A percentile compares a stretch with the other conserved stretches of the same genome.
Conservation (phyloP, 2,329 filamentous ascomycete species). For the Xylaria polymorpha region DNA sequence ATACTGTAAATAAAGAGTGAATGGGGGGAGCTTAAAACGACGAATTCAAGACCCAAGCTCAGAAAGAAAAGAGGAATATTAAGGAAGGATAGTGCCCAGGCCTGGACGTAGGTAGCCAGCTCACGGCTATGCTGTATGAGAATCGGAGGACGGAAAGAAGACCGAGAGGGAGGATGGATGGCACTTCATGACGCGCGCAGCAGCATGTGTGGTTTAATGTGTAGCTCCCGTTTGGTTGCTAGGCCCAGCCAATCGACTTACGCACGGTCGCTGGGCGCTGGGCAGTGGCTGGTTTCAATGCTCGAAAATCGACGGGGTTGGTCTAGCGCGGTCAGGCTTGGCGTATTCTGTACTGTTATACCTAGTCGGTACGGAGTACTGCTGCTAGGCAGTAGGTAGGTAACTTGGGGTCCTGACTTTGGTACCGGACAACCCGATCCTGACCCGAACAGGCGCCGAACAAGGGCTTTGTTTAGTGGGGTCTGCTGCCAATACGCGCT, state of each 20-base stretch:
- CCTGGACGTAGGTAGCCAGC: conserved; percentile 8
- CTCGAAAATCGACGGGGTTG: conserved; percentile 38
- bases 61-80: background rate
- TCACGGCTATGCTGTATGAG: conserved; percentile 16
- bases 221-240: conserved; percentile 29
- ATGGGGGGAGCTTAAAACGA: background rate
- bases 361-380: conserved; percentile 9
- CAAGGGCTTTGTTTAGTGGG: conserved; percentile 49
- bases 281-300: conserved; percentile 35
- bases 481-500: conserved; percentile 39
- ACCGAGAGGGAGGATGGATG: conserved; percentile 5
- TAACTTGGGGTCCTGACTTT: conserved; percentile 1
- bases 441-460: background rate
- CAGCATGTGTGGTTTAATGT: conserved; percentile 14
- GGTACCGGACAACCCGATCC: conserved; percentile 26
- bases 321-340: conserved; percentile 28
- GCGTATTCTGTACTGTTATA: background rate
- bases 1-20: conserved; percentile 19
- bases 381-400: no score
- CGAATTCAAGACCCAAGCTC: conserved; percentile 21
- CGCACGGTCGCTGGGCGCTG: conserved; percentile 9
- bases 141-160: conserved; percentile 6
- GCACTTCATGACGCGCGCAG: conserved; percentile 32
- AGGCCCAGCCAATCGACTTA: conserved; percentile 36
- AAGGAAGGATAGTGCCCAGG: conserved; percentile 13